Base-by-base conservation (phyloP, 2,329 filamentous ascomycete genomes). In the Tolypocladium ovalisporum region DNA sequence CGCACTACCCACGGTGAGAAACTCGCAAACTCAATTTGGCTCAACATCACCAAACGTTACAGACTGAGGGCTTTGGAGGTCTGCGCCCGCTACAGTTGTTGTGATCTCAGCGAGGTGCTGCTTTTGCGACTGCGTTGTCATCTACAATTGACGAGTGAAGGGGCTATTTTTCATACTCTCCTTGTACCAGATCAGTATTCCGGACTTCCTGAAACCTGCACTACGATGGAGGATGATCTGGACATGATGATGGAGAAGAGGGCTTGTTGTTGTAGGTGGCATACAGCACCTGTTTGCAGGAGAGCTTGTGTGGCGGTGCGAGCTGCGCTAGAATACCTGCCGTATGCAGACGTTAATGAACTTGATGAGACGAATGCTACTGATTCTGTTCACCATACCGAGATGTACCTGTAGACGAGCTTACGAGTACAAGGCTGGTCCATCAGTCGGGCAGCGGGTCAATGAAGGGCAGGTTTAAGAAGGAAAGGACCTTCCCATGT, bases 21-120 rank as follows among this genome's bases (percentile, higher is more conserved):
- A 54, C 60, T 55, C 63, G n/a, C 59, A 59, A 57, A 57, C 61
- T 62, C 59, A 60, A 40, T 32, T 58, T 42, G 56, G 52, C 59
- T 60, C 60, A 62, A 65, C 60, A 62, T 64, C 62, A 65, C 66
- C 63, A 64, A 64, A 62, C 65, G 62, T 69, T 71, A 70, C 70
- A 73, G 70, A 67, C 58, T 71, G 67, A 67, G 68, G 70, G 68
- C 63, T 65, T 67, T 64, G 61, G 65, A 65, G 71, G 71, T 71
- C 72, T 69, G 64, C 69, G 54, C 54, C 54, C 57, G n/a, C 54
- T 55, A 52, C 52, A 66, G 60, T 62, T 62, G 57, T 39, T 49
- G 54, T 66, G 63, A 63, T 64, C 64, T 62, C 60, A 62, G 63
- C 65, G 63, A 66, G 64, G 47, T 67, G 63, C 67, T 67, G 59